These are phyloP conservation scores for Aspergillus caelatus DNA, from an alignment of 2,329 filamentous ascomycete species.

Conservation along the genomic window DNA sequence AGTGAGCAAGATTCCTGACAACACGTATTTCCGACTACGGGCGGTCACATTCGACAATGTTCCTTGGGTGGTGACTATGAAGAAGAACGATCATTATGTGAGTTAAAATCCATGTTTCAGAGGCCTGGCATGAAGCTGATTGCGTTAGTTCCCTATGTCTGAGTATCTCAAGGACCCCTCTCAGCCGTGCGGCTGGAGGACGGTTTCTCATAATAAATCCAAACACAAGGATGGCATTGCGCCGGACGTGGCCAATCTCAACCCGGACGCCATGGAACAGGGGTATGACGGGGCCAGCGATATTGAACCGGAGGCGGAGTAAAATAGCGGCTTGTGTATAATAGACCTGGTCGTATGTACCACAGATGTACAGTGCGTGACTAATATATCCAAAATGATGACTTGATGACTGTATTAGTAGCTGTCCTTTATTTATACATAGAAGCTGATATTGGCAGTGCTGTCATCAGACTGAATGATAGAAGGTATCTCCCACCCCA, in stretches of 20 bases:
- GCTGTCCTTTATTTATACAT: background rate
- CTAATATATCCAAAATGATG: background rate
- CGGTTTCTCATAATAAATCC: constrained; percentile 58
- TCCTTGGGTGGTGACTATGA: constrained; percentile 99
- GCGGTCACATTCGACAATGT: constrained; percentile 99
- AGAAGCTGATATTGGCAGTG: no score
- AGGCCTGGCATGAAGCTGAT: constrained; percentile 10
- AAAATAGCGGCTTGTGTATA: constrained; percentile 7
- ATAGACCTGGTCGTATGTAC: constrained; percentile 11
- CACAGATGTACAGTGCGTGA: background rate
- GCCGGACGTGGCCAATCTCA: constrained; percentile 45
- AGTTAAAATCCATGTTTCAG: constrained; percentile 21
- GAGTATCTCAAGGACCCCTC: constrained; percentile 63
- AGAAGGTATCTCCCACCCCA: background rate
- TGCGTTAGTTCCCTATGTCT: constrained; percentile 61
- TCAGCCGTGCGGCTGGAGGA: constrained; percentile 59
- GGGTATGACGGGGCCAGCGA: constrained; percentile 41
- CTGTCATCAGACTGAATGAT: no score
- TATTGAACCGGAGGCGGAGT: constrained; percentile 38
- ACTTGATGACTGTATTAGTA: background rate
- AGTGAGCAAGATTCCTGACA: constrained; percentile 87
- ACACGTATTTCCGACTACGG: constrained; percentile 95
- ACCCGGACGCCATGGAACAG: constrained; percentile 52
- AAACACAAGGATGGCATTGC: constrained; percentile 35
- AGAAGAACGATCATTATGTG: constrained; percentile 97